Evolutionary conservation across 441 rosid genomes (phyloP).

Genomic region (Hypseocharis bilobata): DNA sequence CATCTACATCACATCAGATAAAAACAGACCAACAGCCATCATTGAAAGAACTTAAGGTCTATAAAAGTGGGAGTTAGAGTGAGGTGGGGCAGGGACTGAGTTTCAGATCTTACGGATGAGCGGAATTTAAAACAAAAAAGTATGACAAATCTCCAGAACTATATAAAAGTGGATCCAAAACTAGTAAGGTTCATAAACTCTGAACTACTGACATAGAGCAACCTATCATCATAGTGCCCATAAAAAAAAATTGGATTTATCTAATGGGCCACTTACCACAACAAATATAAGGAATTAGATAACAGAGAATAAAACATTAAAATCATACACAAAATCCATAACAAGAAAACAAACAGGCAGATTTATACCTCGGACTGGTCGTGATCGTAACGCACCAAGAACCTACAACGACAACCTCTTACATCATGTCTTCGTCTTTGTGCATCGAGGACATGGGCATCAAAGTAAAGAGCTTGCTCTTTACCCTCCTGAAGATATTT

Average conservation of each 20-base stretch:
- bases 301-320: background rate
- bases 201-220: too few species aligned
- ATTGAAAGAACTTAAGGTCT: too few species aligned
- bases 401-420: slow-evolving; percentile 97
- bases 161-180: too few species aligned
- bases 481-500: slow-evolving; percentile 74
- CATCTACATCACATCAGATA: too few species aligned
- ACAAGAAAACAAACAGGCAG: background rate
- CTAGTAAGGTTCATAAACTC: too few species aligned
- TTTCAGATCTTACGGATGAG: background rate
- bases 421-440: slow-evolving; percentile 94
- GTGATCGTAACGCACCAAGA: slow-evolving; percentile 91
- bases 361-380: slow-evolving; percentile 79
- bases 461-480: slow-evolving; percentile 94
- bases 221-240: too few species aligned
- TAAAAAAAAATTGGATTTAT: too few species aligned
- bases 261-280: too few species aligned
- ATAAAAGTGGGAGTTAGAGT: too few species aligned
- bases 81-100: background rate
- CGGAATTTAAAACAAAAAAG: background rate
- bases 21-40: too few species aligned
- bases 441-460: slow-evolving; percentile 91
- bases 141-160: background rate
- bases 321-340: background rate
- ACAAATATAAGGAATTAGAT: too few species aligned